A percentile compares a stretch with the other conserved stretches of the same genome.
Conservation (phyloP, 1,284 basidiomycete genomes). For the Tilletia walkeri region DNA sequence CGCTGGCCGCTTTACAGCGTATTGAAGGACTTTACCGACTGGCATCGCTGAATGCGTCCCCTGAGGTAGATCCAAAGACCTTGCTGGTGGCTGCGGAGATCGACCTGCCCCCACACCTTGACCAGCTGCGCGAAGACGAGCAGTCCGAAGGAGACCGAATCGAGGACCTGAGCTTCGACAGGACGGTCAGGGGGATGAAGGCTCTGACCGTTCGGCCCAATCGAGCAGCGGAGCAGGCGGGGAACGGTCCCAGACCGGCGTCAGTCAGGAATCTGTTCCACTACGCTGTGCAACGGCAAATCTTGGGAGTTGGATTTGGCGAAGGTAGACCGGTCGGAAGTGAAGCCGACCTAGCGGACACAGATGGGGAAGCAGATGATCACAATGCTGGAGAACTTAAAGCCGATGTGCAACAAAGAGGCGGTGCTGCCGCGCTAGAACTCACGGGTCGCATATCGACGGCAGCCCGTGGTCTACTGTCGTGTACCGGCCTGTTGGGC, state of each 20-base stretch:
- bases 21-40: conserved; percentile 3
- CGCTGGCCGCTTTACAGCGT: not conserved
- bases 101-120: not conserved
- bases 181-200: conserved; percentile 1
- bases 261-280: conserved; percentile 6
- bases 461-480: not conserved
- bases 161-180: conserved; percentile 8
- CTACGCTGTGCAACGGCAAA: not conserved
- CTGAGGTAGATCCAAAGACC: not conserved
- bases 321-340: too few relatives aligned
- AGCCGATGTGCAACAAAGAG: too few relatives aligned
- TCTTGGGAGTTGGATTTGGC: not conserved
- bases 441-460: not conserved
- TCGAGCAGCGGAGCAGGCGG: not conserved
- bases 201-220: not conserved
- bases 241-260: not conserved
- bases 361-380: not conserved
- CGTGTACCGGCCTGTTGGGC: not conserved
- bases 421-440: not conserved
- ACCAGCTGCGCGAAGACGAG: not conserved
- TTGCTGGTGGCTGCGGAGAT: conserved; percentile 7
- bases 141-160: not conserved
- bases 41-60: not conserved
- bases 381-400: not conserved
- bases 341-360: not conserved